Conservation (phyloP, 495 filamentous ascomycete species). For the Talaromyces thailandensis region DNA sequence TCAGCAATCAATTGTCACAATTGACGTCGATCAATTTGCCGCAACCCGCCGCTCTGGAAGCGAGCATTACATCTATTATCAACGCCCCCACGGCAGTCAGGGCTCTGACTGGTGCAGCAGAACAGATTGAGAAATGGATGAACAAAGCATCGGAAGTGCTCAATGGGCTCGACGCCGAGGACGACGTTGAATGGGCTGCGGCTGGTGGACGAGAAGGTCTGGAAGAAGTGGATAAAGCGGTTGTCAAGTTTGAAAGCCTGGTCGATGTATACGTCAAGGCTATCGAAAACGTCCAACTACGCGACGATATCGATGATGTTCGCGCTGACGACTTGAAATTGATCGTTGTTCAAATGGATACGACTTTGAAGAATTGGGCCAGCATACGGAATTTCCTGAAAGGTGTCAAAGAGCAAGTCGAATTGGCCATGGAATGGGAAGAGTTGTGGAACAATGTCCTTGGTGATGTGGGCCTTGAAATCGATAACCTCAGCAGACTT, state of each 20-base stretch:
- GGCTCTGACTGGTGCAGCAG: constrained; percentile 70
- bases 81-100: constrained; percentile 70
- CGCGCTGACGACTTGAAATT: constrained; percentile 55
- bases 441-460: constrained; percentile 91
- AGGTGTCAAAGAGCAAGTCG: constrained; percentile 79
- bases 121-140: constrained; percentile 90
- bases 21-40: constrained; percentile 79
- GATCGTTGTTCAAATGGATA: constrained; percentile 80
- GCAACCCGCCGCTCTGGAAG: constrained; percentile 68
- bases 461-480: constrained; percentile 85
- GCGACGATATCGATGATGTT: constrained; percentile 66
- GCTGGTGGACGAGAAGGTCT: constrained; percentile 84
- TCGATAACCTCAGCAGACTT: constrained; percentile 70
- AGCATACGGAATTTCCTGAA: constrained; percentile 66
- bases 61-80: constrained; percentile 71
- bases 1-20: constrained; percentile 82
- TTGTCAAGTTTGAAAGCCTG: constrained; percentile 73
- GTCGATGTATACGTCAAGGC: constrained; percentile 84
- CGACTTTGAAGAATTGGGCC: constrained; percentile 74
- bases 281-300: constrained; percentile 77
- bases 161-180: constrained; percentile 76
- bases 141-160: constrained; percentile 81
- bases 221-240: constrained; percentile 79
- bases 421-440: constrained; percentile 97
- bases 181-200: constrained; percentile 96